Conservation (phyloP, 2,329 filamentous ascomycete species). For the Cladosporium sp. region DNA sequence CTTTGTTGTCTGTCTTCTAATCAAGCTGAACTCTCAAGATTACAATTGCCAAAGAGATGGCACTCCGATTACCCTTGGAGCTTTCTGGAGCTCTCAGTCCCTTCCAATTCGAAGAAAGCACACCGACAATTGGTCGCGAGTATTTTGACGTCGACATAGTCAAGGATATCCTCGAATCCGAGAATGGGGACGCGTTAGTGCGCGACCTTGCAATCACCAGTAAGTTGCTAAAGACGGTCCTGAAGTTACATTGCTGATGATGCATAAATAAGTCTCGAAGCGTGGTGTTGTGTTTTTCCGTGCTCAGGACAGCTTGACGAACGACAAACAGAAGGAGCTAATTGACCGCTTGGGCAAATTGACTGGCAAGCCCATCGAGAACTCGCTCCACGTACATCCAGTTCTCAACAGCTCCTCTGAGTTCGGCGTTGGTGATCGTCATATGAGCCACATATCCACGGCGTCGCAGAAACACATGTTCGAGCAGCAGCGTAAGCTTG, state of each 20-base stretch:
- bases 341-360: slow-evolving; percentile 57
- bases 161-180: slow-evolving; percentile 24
- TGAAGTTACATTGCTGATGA: background rate
- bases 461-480: slow-evolving; percentile 45
- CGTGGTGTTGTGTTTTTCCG: slow-evolving; percentile 23
- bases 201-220: slow-evolving; percentile 26
- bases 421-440: slow-evolving; percentile 36
- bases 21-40: too few relatives aligned
- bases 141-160: slow-evolving; percentile 24
- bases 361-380: slow-evolving; percentile 56
- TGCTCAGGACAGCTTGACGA: slow-evolving; percentile 39
- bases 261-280: slow-evolving; percentile 26
- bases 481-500: too few relatives aligned
- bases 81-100: slow-evolving; percentile 37
- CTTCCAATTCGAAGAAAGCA: slow-evolving; percentile 25
- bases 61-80: too few relatives aligned
- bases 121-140: slow-evolving; percentile 28
- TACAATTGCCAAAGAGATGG: too few relatives aligned
- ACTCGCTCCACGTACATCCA: slow-evolving; percentile 64
- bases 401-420: slow-evolving; percentile 46
- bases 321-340: slow-evolving; percentile 55
- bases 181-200: slow-evolving; percentile 25
- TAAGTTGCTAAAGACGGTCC: background rate
- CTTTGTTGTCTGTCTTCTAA: too few relatives aligned
- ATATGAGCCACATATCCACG: too few relatives aligned